phyloP scores from a whole-genome alignment of 2,329 filamentous ascomycete genomes.

The Ceratocystis huliohia region DNA sequence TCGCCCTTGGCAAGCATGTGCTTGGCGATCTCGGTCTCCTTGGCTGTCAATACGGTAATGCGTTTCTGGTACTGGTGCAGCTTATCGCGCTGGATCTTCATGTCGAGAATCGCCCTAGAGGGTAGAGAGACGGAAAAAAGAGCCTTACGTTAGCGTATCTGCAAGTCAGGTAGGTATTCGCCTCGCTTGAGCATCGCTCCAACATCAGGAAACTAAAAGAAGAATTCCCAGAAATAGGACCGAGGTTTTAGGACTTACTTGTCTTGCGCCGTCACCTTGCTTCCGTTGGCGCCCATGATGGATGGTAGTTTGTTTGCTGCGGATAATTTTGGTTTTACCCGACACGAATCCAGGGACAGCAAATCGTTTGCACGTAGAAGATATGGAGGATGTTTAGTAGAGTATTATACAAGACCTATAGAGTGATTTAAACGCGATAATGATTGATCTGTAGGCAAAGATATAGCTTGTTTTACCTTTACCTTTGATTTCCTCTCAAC shows the following conservation, averaged over 20 bases:
- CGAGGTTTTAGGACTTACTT: constrained; percentile 44
- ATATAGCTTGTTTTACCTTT: neutral
- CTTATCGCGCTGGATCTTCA: constrained; percentile 95
- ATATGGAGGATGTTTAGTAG: neutral
- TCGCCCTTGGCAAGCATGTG: constrained; percentile 71
- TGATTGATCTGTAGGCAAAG: neutral
- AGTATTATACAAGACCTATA: neutral
- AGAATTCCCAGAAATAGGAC: neutral
- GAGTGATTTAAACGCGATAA: neutral
- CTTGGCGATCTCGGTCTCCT: constrained; percentile 75
- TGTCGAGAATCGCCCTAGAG: constrained; percentile 80
- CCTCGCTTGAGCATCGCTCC: neutral
- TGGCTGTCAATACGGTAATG: constrained; percentile 72
- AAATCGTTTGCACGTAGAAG: neutral
- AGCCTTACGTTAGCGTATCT: neutral
- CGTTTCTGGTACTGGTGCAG: constrained; percentile 91
- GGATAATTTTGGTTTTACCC: neutral
- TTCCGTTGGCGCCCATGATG: constrained; percentile 43
- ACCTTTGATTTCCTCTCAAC: neutral
- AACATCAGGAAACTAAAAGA: too few relatives aligned
- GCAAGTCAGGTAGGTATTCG: too few relatives aligned
- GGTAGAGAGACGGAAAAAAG: neutral
- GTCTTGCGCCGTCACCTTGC: constrained; percentile 61
- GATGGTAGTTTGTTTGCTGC: neutral
- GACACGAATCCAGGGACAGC: neutral